Evolutionary conservation across 139 green algal species (phyloP).

Genomic region (Limnomonas spitsbergensis): DNA sequence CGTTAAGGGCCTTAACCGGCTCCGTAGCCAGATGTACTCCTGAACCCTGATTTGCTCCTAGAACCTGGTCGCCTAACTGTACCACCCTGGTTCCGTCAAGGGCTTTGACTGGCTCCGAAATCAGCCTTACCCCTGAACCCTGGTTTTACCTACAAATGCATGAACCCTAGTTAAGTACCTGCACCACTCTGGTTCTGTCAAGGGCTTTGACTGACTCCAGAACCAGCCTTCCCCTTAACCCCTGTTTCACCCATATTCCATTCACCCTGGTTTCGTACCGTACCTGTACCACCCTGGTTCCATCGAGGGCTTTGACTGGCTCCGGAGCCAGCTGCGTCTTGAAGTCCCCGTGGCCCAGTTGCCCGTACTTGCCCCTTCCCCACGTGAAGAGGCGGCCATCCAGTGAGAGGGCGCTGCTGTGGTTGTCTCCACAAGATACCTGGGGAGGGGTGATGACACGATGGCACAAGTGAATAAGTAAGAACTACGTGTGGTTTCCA

Average conservation of each 20-base stretch:
- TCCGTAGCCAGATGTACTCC: constrained; percentile 30
- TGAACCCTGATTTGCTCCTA: constrained; percentile 61
- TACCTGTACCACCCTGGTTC: not conserved
- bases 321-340: constrained; percentile 32
- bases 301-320: constrained; percentile 39
- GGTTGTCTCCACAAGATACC: constrained; percentile 66
- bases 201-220: constrained; percentile 46
- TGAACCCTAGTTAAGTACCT: constrained; percentile 48
- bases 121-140: constrained; percentile 13
- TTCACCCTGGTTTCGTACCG: constrained; percentile 69
- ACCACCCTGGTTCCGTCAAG: constrained; percentile 24
- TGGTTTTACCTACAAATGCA: constrained; percentile 52
- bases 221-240: constrained; percentile 29
- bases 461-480: too few relatives aligned
- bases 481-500: too few relatives aligned
- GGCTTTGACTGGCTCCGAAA: constrained; percentile 39
- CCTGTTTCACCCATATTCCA: constrained; percentile 65
- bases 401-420: constrained; percentile 61
- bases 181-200: not conserved
- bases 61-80: constrained; percentile 54
- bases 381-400: constrained; percentile 70
- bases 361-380: constrained; percentile 69
- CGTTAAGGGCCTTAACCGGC: constrained; percentile 38
- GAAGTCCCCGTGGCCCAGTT: constrained; percentile 65
- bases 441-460: too few relatives aligned